A percentile compares a stretch with the other conserved stretches of the same genome.
Evolutionary conservation across 1,139 yeast species (phyloP).

Genomic region (Scheffersomyces illinoinensis): DNA sequence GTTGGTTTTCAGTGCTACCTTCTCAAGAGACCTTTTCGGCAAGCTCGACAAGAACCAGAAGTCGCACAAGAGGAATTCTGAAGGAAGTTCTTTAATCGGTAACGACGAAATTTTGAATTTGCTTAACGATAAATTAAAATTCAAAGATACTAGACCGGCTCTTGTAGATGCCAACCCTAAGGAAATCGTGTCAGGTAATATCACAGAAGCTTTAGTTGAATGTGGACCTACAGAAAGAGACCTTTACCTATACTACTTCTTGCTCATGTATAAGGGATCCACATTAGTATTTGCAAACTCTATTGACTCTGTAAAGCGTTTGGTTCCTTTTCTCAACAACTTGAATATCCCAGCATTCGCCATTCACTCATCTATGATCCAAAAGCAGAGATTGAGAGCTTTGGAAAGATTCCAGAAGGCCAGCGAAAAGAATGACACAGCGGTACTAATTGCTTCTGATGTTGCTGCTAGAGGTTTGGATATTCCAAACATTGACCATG

Average conservation of each 20-base stretch:
- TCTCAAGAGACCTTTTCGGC: conserved; percentile 77
- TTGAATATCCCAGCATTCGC: conserved; percentile 75
- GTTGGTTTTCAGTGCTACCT: conserved; percentile 91
- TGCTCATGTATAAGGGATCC: conserved; percentile 83
- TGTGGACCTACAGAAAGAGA: conserved; percentile 93
- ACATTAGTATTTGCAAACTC: conserved; percentile 92
- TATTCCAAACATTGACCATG: conserved; percentile 88
- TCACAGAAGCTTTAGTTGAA: conserved; percentile 86
- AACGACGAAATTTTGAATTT: conserved; percentile 57
- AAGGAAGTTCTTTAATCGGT: conserved; percentile 42
- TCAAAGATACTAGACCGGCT: conserved; percentile 57
- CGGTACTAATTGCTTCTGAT: conserved; percentile 89
- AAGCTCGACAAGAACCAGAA: conserved; percentile 55
- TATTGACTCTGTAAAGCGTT: conserved; percentile 86
- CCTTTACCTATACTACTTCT: conserved; percentile 82
- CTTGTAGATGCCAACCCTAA: conserved; percentile 88
- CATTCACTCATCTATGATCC: conserved; percentile 92
- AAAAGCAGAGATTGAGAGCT: conserved; percentile 85
- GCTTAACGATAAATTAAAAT: conserved; percentile 57
- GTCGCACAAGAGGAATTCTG: conserved; percentile 24
- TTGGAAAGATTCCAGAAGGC: conserved; percentile 71
- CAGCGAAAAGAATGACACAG: conserved; percentile 51
- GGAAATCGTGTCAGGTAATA: conserved; percentile 71
- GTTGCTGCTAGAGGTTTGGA: conserved; percentile 99
- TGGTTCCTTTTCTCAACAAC: conserved; percentile 73